Base-by-base conservation (phyloP, 2,329 filamentous ascomycete species). In the Colletotrichum cordylinicola region DNA sequence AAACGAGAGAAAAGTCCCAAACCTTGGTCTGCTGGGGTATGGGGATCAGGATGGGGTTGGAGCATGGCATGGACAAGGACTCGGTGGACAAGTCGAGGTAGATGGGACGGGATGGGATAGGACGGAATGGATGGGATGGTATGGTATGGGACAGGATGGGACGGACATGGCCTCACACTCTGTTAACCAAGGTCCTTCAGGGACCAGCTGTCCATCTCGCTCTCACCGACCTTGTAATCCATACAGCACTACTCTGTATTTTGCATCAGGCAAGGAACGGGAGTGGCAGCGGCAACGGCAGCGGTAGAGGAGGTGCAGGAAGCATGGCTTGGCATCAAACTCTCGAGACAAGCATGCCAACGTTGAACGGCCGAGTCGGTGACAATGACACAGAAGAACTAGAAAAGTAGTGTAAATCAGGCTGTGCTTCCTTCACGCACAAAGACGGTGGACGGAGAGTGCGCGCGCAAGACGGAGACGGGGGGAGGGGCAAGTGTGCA, bases 1-100 rank as follows among this genome's bases (percentile, higher is more conserved):
- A 48, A 60, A 31, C 55, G 62, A 48, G 64, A 72, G 62, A 67
- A 61, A 67, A 29, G 64, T n/a, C 64, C 69, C 55, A 62, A 75
- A 58, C 69, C 62, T 64, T 72, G 69, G 62, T 72, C 27, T 68
- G 70, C 72, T 75, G 69, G 73, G 39, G 73, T 73, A 68, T 67
- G 69, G 69, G 69, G 69, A 72, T 58, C 61, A 67, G 64, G 62
- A 75, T 67, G 69, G 69, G 56, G 73, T 43, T 43, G 67, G 48
- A 33, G 65, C 60, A 15, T 35, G n/a, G 60, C 67, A 71, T 74
- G 72, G 72, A 61, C 68, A 52, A 52, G 65, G 72, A 33, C 52
- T 61, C 39, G 18, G 18, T 65, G 56, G 48, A 61, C 61, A 62
- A 24, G 68, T 75, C 61, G 68, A 67, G 37, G 66, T 12, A 67